Evolutionary conservation across 2,329 filamentous ascomycete genomes (phyloP), one percentile per base, ranked within the genome.

Genomic region (Basipetospora chlamydospora): DNA sequence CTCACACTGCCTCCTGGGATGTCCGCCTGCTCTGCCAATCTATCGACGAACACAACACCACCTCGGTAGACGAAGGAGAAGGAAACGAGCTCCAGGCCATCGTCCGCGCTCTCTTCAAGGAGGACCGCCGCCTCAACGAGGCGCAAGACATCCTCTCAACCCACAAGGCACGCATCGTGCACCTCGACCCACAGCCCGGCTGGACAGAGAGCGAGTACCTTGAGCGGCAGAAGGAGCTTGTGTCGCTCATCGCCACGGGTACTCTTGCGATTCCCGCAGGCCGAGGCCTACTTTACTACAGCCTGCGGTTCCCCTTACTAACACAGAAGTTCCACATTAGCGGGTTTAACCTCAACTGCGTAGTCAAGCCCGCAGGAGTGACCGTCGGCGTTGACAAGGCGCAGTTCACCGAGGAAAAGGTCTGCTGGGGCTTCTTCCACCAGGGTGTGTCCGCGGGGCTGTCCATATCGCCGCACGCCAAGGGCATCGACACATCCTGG

Each of bases 361-460:
- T 90, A 7, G 87, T 98, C 64, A 90, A 86, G 51, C 90, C 92
- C 3, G 78, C 81, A 42, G 90, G 92, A 44, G 86, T 86, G 25
- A 92, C 84, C 2, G 81, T 98, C 21, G 87, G 84, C n/a, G 86
- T 90, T 6, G 90, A 98, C 51, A 85, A 88, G 48, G 67, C 70
- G 5, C 66, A 80, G 3, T 93, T 93, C 49, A 88, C 83, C 0
- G 90, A 98, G 58, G 90, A 98, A 48, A 96, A 93, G 56, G 85
- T 94, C 28, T 88, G 85, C 51, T 98, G 90, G 90, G 87, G 88
- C 1, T 98, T 95, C 58, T 98, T 98, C 58, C 90, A 98, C 53
- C 85, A 92, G 40, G 90, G 90, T 6, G 88, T 92, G 21, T 81
- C 88, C n/a, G 84, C 83, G 17, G 90, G 90, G 3, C 61, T 98